Evolutionary conservation across 306 rosid species (phyloP).

Genomic region (Cyclanthera cordifolia): DNA sequence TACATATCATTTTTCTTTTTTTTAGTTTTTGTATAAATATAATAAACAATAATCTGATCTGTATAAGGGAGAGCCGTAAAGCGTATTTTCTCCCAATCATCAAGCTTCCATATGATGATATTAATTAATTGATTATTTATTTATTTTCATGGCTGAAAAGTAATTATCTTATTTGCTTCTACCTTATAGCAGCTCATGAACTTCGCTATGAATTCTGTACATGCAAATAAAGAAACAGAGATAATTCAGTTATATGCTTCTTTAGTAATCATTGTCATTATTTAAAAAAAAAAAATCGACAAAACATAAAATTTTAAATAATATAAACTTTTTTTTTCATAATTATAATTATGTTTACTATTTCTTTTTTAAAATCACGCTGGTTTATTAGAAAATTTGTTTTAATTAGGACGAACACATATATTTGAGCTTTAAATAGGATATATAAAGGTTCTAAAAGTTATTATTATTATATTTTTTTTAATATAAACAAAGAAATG

Average conservation of each 20-base stretch:
- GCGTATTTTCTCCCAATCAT: background rate
- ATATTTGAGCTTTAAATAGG: too few species aligned
- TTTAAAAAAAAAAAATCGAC: background rate
- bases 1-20: background rate
- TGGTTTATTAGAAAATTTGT: too few species aligned
- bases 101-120: background rate
- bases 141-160: background rate
- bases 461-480: too few species aligned
- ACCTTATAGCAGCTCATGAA: constrained; percentile 40
- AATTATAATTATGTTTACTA: too few species aligned
- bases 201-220: constrained; percentile 41
- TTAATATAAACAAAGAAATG: too few species aligned
- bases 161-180: constrained; percentile 2
- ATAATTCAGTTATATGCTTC: background rate
- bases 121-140: background rate
- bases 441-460: too few species aligned
- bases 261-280: background rate
- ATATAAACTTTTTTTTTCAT: too few species aligned
- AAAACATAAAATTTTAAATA: too few species aligned
- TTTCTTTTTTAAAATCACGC: too few species aligned
- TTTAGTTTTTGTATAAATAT: background rate
- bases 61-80: background rate
- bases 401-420: too few species aligned
- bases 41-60: background rate
- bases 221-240: background rate